Evolutionary conservation across 2,329 filamentous ascomycete genomes (phyloP).

Genomic region (Colletotrichum lupini): DNA sequence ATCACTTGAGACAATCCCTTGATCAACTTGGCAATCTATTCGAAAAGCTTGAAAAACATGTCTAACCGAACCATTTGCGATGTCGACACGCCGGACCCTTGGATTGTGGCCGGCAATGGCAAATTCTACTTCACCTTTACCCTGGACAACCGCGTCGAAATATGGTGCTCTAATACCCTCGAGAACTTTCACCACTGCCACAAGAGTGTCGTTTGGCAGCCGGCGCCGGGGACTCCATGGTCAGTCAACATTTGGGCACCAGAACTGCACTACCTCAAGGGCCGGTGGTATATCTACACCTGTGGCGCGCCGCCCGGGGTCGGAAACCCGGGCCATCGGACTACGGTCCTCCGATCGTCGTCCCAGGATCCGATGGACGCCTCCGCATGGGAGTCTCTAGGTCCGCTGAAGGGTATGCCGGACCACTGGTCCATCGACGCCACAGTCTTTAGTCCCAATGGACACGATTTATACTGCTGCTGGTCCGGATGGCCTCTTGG

Average conservation of each 20-base stretch:
- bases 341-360: constrained; percentile 52
- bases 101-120: constrained; percentile 41
- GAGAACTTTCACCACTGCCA: constrained; percentile 43
- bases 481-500: constrained; percentile 54
- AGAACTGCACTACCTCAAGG: constrained; percentile 38
- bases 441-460: constrained; percentile 60
- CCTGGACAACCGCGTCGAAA: constrained; percentile 47
- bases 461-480: constrained; percentile 62
- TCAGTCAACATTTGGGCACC: constrained; percentile 40
- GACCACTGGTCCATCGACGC: constrained; percentile 66
- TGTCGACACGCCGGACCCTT: constrained; percentile 45
- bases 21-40: background rate
- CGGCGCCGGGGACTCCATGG: constrained; percentile 34
- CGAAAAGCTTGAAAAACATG: constrained; percentile 36
- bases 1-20: background rate
- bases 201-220: constrained; percentile 42
- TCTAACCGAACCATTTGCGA: constrained; percentile 43
- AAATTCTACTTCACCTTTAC: constrained; percentile 47
- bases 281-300: constrained; percentile 50
- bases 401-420: constrained; percentile 59
- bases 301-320: constrained; percentile 55
- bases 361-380: constrained; percentile 49
- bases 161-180: constrained; percentile 45
- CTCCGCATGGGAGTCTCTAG: constrained; percentile 62
- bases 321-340: constrained; percentile 58